phyloP scores from a whole-genome alignment of 306 rosid species.

The Urtica urens region DNA sequence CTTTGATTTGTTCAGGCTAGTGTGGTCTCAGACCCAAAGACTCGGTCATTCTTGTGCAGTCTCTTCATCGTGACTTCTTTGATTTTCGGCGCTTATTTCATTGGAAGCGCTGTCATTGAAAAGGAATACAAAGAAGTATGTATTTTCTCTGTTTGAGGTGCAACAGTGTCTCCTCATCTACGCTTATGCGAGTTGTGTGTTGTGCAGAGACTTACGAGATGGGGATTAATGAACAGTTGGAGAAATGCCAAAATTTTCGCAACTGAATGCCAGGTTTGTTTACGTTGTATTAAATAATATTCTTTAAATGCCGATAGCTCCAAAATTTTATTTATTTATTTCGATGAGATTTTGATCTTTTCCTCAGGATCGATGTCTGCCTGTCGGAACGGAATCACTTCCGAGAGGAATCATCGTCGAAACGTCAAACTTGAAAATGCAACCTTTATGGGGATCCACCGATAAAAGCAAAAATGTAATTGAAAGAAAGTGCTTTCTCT shows the following conservation, averaged over 20 bases:
- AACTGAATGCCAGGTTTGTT: conserved; percentile 53
- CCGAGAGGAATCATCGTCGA: conserved; percentile 32
- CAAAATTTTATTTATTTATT: background rate
- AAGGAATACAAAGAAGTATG: conserved; percentile 55
- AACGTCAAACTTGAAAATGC: conserved; percentile 33
- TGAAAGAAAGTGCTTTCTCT: no score
- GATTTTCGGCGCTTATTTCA: conserved; percentile 56
- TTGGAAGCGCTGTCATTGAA: conserved; percentile 36
- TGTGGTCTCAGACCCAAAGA: conserved; percentile 41
- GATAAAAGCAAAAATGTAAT: no score
- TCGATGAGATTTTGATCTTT: background rate
- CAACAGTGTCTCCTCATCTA: no score
- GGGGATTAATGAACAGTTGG: conserved; percentile 34
- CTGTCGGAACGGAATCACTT: conserved; percentile 24
- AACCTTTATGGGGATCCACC: conserved; percentile 35
- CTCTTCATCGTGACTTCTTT: conserved; percentile 36
- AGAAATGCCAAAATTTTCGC: conserved; percentile 16
- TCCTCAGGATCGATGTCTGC: conserved; percentile 28
- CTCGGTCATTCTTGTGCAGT: conserved; percentile 44
- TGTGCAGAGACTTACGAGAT: conserved; percentile 63
- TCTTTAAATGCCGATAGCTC: background rate
- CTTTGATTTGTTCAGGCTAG: conserved; percentile 30
- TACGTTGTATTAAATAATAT: background rate
- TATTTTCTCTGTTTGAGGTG: no score
- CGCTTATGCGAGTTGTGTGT: background rate